Evolutionary conservation across 2,329 filamentous ascomycete genomes (phyloP).

Genomic region (Thielaviopsis musarum): DNA sequence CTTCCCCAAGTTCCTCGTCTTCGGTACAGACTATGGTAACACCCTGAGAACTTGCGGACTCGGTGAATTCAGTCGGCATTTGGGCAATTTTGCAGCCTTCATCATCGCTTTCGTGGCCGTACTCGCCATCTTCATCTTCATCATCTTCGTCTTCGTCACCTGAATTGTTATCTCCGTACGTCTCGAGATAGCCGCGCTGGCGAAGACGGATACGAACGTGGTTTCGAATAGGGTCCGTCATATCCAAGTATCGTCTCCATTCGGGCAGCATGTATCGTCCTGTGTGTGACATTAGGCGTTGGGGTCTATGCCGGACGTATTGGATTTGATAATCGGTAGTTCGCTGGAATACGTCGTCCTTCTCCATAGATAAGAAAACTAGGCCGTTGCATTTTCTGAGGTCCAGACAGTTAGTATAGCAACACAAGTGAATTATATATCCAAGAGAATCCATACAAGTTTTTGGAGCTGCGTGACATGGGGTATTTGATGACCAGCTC

Average conservation of each 20-base stretch:
- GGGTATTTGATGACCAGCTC: slow-evolving; percentile 82
- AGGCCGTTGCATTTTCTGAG: slow-evolving; percentile 63
- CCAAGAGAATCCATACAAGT: background rate
- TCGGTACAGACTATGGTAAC: slow-evolving; percentile 29
- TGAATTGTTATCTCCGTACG: background rate
- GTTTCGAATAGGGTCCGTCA: background rate
- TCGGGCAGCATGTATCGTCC: background rate
- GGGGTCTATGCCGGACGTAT: slow-evolving; percentile 26
- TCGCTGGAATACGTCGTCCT: slow-evolving; percentile 54
- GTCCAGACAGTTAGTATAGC: slow-evolving; percentile 16
- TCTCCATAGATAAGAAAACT: slow-evolving; percentile 77
- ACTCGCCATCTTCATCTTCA: slow-evolving; percentile 22
- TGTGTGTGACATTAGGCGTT: slow-evolving; percentile 4
- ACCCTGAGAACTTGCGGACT: slow-evolving; percentile 30
- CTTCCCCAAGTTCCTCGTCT: slow-evolving; percentile 34
- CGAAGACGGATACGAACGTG: too few species aligned
- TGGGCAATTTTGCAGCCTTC: slow-evolving; percentile 19
- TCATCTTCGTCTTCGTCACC: background rate
- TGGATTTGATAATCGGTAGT: slow-evolving; percentile 63
- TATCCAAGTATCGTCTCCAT: background rate
- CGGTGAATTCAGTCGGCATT: slow-evolving; percentile 33
- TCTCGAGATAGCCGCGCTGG: too few species aligned
- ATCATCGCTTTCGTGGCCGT: slow-evolving; percentile 17
- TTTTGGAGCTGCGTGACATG: background rate
- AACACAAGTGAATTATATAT: too few species aligned